Base-by-base conservation (phyloP, 1,284 basidiomycete species). In the Sanguinoderma infundibulare region DNA sequence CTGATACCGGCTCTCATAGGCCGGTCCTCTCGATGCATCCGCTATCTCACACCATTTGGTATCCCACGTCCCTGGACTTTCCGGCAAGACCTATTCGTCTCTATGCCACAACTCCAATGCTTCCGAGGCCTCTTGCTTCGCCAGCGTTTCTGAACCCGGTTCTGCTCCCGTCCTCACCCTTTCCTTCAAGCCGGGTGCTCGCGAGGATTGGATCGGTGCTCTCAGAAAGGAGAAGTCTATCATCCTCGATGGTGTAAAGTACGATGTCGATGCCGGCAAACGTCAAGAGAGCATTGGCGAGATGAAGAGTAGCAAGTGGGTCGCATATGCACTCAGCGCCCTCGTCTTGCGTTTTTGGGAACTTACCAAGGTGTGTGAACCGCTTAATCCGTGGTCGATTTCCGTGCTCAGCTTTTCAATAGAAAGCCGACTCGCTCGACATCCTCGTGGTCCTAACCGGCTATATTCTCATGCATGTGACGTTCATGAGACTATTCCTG, bases 381-480 rank as follows among this genome's bases (percentile, higher is more conserved):
- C 35, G n/a, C 5, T n/a, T n/a, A n/a, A n/a, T n/a, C n/a, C n/a
- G n/a, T n/a, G n/a, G n/a, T n/a, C n/a, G n/a, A n/a, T n/a, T n/a
- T n/a, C n/a, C 55, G 36, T 57, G 39, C 42, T 61, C 38, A 52
- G 5, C 54, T 50, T 26, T 14, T 38, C 39, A 10, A 42, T 58
- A 92, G 87, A 94, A 94, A 79, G 96, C 98, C 28, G 95, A 98
- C 78, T 96, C 95, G 3, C 87, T 97, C 24, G 97, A 99, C 77
- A 98, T 99, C 72, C 83, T 97, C 57, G 90, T 98, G 68, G 95
- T 99, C 71, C 86, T 98, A n/a, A 85, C 91, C 5, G 98, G 96
- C 30, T 99, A 99, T 77, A 78, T 97, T 55, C 83, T 98, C 60
- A 99, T 99, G 97, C 96, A 98, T 79, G 83, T 83, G 30, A 97